phyloP scores from a whole-genome alignment of 164 flowering plant species.

The Paratinospora sagittata region DNA sequence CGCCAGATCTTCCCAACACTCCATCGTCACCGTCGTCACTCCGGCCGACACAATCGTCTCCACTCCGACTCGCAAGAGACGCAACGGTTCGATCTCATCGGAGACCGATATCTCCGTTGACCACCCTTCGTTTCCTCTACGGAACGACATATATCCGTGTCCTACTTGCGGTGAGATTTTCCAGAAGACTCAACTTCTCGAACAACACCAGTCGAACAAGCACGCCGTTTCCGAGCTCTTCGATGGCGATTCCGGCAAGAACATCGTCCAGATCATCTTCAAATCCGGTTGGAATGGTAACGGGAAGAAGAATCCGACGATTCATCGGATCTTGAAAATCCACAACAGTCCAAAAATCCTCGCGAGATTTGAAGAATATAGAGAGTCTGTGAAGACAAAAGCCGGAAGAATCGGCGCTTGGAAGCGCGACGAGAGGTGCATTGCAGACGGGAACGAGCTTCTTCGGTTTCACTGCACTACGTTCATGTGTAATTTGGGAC shows the following conservation, averaged over 20 bases:
- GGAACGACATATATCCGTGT: slow-evolving; percentile 69
- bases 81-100: slow-evolving; percentile 4
- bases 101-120: slow-evolving; percentile 37
- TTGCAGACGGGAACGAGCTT: slow-evolving; percentile 87
- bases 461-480: slow-evolving; percentile 76
- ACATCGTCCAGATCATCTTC: slow-evolving; percentile 76
- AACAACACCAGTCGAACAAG: slow-evolving; percentile 51
- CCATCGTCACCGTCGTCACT: background rate
- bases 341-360: slow-evolving; percentile 58
- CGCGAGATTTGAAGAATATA: slow-evolving; percentile 63
- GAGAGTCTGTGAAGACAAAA: slow-evolving; percentile 50
- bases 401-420: slow-evolving; percentile 32
- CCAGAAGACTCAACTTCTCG: slow-evolving; percentile 40
- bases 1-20: slow-evolving; percentile 20
- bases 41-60: background rate
- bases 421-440: slow-evolving; percentile 54
- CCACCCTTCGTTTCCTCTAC: slow-evolving; percentile 35
- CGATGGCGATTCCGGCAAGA: slow-evolving; percentile 64
- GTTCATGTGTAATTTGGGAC: slow-evolving; percentile 59
- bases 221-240: slow-evolving; percentile 75
- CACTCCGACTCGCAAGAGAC: slow-evolving; percentile 15
- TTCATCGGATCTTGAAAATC: slow-evolving; percentile 67
- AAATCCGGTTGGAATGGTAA: slow-evolving; percentile 48
- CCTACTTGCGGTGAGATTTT: slow-evolving; percentile 71
- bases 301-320: slow-evolving; percentile 22